Evolutionary conservation across 2,329 filamentous ascomycete genomes (phyloP).

Genomic region (Claviceps humidiphila): DNA sequence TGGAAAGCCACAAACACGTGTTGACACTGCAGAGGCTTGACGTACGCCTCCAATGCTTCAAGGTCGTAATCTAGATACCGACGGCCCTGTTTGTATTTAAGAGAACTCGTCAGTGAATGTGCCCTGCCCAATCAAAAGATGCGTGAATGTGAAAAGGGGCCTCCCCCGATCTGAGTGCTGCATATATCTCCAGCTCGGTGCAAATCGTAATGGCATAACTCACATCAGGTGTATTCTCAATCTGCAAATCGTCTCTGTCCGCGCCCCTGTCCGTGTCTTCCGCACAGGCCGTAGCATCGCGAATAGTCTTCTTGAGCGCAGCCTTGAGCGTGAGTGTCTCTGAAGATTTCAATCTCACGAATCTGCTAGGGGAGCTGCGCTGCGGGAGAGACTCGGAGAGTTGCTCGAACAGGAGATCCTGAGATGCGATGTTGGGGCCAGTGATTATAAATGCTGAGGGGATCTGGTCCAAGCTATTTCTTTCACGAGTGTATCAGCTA

Average conservation of each 20-base stretch:
- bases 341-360: slow-evolving; percentile 54
- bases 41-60: slow-evolving; percentile 51
- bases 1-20: slow-evolving; percentile 62
- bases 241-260: slow-evolving; percentile 31
- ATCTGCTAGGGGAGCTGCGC: slow-evolving; percentile 33
- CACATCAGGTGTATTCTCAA: slow-evolving; percentile 34
- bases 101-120: background rate
- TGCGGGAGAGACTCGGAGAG: slow-evolving; percentile 43
- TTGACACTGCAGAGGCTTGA: slow-evolving; percentile 36
- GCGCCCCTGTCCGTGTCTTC: slow-evolving; percentile 40
- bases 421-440: slow-evolving; percentile 65
- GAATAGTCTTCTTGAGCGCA: slow-evolving; percentile 59
- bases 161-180: background rate
- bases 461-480: slow-evolving; percentile 33
- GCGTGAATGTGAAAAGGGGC: background rate
- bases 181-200: background rate
- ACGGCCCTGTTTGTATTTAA: slow-evolving; percentile 30
- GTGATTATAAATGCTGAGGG: slow-evolving; percentile 62
- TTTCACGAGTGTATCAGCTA: background rate
- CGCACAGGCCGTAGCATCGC: slow-evolving; percentile 40
- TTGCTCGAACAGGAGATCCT: slow-evolving; percentile 61
- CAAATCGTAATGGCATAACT: slow-evolving; percentile 10
- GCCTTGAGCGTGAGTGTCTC: slow-evolving; percentile 65
- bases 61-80: slow-evolving; percentile 69
- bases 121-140: background rate